A percentile compares a stretch with the other conserved stretches of the same genome.
These are phyloP conservation scores for Myotisia sp. DNA, from an alignment of 2,329 filamentous ascomycete species.

Conservation along the genomic window DNA sequence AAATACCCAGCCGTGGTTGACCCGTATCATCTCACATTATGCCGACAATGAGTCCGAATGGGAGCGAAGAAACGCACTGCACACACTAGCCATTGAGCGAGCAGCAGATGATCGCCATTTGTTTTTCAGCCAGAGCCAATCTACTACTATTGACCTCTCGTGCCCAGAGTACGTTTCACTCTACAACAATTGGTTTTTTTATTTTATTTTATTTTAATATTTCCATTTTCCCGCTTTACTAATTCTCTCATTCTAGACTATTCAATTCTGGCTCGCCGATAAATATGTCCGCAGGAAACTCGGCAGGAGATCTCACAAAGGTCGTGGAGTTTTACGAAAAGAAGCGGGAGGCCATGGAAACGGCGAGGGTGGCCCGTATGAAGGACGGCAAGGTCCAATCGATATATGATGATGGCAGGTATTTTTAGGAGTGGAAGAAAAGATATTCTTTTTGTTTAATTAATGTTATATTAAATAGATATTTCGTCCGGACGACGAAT, in stretches of 20 bases:
- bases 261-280: slow-evolving; percentile 50
- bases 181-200: slow-evolving; percentile 1
- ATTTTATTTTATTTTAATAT: not conserved
- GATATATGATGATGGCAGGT: slow-evolving; percentile 28
- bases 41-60: slow-evolving; percentile 39
- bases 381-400: slow-evolving; percentile 32
- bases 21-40: slow-evolving; percentile 41
- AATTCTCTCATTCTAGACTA: slow-evolving; percentile 29
- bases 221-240: slow-evolving; percentile 4
- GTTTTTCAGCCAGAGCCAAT: slow-evolving; percentile 34
- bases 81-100: slow-evolving; percentile 47
- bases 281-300: slow-evolving; percentile 49
- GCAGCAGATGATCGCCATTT: slow-evolving; percentile 49
- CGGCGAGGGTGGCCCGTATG: slow-evolving; percentile 37
- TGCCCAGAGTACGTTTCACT: slow-evolving; percentile 48
- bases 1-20: slow-evolving; percentile 27
- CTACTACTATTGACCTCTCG: slow-evolving; percentile 39
- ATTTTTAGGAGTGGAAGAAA: no score
- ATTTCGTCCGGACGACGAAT: no score
- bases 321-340: slow-evolving; percentile 50
- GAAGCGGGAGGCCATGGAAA: slow-evolving; percentile 42
- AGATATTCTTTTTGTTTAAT: no score
- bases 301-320: slow-evolving; percentile 42
- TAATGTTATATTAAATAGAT: no score
- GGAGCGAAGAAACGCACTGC: slow-evolving; percentile 44